Evolutionary conservation across 2,329 filamentous ascomycete genomes (phyloP), one percentile per base, ranked within the genome.

Genomic region (Aureobasidium sp.): DNA sequence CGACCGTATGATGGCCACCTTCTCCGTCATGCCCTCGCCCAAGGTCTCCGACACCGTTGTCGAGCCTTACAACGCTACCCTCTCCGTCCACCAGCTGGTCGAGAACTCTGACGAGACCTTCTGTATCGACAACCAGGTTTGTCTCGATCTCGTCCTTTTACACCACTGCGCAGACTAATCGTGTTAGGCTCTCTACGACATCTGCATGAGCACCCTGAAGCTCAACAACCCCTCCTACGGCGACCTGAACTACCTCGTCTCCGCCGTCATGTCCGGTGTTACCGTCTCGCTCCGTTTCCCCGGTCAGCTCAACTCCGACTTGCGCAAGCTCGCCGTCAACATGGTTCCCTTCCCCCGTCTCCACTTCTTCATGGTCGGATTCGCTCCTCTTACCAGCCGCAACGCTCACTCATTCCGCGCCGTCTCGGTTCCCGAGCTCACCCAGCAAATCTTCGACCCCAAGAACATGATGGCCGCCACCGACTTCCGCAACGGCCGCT

Each of bases 401-500:
- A 87, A 87, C 72, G 89, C 93, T 70, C 80, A 95, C 85, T 91
- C 90, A 71, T 99, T 97, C 93, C 94, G 94, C 76, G 93, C 94
- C 70, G 89, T 97, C 79, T 92, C 88, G 74, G 94, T 99, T 66
- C 93, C 94, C 63, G 94, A 99, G 85, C 86, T 99, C 78, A 97
- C 94, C 74, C 94, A 99, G 84, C 94, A 99, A 81, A 97, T 99
- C 91, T 99, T 96, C 84, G 94, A 99, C 84, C 93, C 94, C 75
- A 99, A 97, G 91, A 99, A 99, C 88, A 99, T 99, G 93, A 99
- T 99, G 94, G 94, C 94, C 81, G 94, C 94, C 68, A 95, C 92
- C 67, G 94, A 99, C 84, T 99, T 99, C 91, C 91, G 94, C 74
- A 99, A 97, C 80, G 94, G 94, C 79, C 94, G 94, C 75, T 99